These are phyloP conservation scores for Coemansia sp. DNA, from an alignment of 192 early-diverging fungal species.

Conservation along the genomic window DNA sequence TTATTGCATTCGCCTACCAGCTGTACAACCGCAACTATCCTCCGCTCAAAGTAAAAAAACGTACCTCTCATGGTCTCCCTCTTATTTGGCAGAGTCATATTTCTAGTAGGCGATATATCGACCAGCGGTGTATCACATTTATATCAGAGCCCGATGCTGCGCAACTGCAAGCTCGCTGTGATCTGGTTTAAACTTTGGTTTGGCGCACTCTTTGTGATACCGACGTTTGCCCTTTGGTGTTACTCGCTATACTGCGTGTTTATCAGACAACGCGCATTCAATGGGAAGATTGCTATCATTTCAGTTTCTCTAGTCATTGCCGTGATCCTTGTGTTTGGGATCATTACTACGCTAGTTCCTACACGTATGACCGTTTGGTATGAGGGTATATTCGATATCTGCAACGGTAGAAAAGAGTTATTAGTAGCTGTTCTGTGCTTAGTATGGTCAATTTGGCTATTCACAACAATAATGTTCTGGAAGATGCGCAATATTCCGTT, in stretches of 20 bases:
- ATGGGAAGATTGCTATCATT: conserved; percentile 8
- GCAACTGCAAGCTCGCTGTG: conserved; percentile 30
- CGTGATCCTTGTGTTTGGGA: conserved; percentile 27
- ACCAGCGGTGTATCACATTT: conserved; percentile 44
- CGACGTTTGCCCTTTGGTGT: conserved; percentile 36
- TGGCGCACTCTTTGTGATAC: conserved; percentile 36
- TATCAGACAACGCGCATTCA: conserved; percentile 33
- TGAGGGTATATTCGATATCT: conserved; percentile 36
- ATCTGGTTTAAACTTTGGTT: conserved; percentile 41
- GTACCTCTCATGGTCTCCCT: conserved; percentile 45
- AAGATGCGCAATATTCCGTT: conserved; percentile 40
- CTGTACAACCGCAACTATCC: conserved; percentile 39
- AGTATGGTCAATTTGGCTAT: conserved; percentile 32
- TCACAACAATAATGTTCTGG: conserved; percentile 36
- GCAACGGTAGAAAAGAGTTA: conserved; percentile 18
- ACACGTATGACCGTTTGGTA: conserved; percentile 27
- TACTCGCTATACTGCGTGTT: conserved; percentile 48
- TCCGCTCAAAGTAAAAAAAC: conserved; percentile 43
- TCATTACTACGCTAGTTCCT: conserved; percentile 31
- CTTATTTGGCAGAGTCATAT: conserved; percentile 28
- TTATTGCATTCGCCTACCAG: conserved; percentile 40
- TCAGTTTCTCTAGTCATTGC: conserved; percentile 8
- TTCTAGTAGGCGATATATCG: conserved; percentile 44
- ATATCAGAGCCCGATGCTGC: conserved; percentile 16
- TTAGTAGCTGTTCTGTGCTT: conserved; percentile 16